Conservation (phyloP, 805 yeast species). For the Tetrapisispora phaffii region DNA sequence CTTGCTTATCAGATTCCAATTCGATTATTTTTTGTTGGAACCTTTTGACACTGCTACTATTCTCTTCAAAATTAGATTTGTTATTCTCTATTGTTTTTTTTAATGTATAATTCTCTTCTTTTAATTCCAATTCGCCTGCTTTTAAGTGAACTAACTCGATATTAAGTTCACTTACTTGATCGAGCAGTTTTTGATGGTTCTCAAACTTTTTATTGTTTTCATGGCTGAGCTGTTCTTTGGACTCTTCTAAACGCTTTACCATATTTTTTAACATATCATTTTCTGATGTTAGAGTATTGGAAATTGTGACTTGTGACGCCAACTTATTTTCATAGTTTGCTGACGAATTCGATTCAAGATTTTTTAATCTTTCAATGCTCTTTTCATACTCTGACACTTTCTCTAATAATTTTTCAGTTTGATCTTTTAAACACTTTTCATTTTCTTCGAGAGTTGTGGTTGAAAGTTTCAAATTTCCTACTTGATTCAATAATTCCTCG, state of each 20-base stretch:
- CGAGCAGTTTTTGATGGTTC: constrained; percentile 16
- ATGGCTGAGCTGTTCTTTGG: constrained; percentile 11
- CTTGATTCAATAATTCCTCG: constrained; percentile 9
- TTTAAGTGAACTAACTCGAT: constrained; percentile 24
- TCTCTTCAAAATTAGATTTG: constrained; percentile 13
- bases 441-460: constrained; percentile 5
- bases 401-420: constrained; percentile 2
- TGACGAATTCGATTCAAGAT: constrained; percentile 12
- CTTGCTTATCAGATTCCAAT: constrained; percentile 16
- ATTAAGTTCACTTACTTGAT: constrained; percentile 26
- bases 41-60: constrained; percentile 10
- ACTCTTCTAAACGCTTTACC: constrained; percentile 12
- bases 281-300: constrained; percentile 25
- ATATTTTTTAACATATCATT: constrained; percentile 19
- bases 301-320: constrained; percentile 29
- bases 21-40: constrained; percentile 14
- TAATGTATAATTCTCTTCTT: constrained; percentile 21
- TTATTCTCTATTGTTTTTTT: constrained; percentile 13
- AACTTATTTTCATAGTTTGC: constrained; percentile 30
- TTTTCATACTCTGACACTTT: constrained; percentile 7
- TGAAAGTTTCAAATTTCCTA: constrained; percentile 8
- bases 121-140: constrained; percentile 21
- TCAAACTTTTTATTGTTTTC: constrained; percentile 12
- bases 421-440: constrained; percentile 9
- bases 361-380: constrained; percentile 11